Percentiles rank a stretch among this genome's conserved stretches.
phyloP scores from a whole-genome alignment of 2,329 filamentous ascomycete species.

The Neopestalotiopsis clavispora region DNA sequence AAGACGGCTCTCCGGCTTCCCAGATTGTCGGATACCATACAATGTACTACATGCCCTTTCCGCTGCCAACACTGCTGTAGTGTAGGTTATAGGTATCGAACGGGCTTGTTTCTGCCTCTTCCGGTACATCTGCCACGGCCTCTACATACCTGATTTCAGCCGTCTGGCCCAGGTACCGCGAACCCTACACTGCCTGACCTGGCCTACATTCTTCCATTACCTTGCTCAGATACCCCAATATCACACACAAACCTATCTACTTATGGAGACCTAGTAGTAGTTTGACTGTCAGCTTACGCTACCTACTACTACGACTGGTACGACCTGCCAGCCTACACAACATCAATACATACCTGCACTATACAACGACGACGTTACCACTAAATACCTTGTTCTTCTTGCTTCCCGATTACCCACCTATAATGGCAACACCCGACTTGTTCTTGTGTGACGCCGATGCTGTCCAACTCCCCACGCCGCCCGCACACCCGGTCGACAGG shows the following conservation, averaged over 20 bases:
- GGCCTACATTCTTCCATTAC: no score
- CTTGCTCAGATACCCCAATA: no score
- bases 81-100: background rate
- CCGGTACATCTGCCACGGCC: background rate
- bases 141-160: no score
- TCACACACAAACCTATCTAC: no score
- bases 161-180: no score
- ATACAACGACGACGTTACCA: background rate
- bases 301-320: background rate
- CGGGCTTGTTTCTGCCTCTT: background rate
- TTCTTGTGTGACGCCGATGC: slow-evolving; percentile 8
- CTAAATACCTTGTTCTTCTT: background rate
- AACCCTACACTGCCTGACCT: no score
- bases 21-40: slow-evolving; percentile 12
- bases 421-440: background rate
- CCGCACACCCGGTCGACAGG: background rate
- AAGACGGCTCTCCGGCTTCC: slow-evolving; percentile 16
- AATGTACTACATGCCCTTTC: background rate
- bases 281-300: no score
- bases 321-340: background rate
- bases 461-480: slow-evolving; percentile 3
- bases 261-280: no score
- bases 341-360: background rate
- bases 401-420: background rate
- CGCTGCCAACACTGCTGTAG: slow-evolving; percentile 6